A percentile compares a stretch with the other conserved stretches of the same genome.
These are phyloP conservation scores for Omphalotus olearius DNA, from an alignment of 1,284 basidiomycete genomes.

Conservation along the genomic window DNA sequence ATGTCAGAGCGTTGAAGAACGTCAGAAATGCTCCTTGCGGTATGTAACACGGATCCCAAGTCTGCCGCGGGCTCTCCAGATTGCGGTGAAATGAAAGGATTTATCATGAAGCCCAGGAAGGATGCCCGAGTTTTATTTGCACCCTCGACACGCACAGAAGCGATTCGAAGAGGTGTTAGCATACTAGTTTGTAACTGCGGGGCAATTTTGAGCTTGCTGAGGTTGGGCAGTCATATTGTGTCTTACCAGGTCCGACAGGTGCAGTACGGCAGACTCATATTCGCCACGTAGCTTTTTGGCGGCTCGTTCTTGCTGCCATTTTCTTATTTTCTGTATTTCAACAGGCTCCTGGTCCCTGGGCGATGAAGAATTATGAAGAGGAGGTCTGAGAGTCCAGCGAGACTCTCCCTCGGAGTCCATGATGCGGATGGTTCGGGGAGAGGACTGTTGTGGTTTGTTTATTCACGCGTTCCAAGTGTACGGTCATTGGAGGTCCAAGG, in stretches of 20 bases:
- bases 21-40: constrained; percentile 62
- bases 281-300: constrained; percentile 67
- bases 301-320: constrained; percentile 56
- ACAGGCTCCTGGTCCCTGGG: constrained; percentile 53
- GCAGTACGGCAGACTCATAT: constrained; percentile 68
- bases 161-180: constrained; percentile 54
- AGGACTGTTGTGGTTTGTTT: constrained; percentile 48
- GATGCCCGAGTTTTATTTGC: constrained; percentile 69
- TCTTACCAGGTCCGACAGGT: constrained; percentile 70
- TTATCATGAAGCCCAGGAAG: constrained; percentile 78
- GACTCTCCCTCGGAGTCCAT: constrained; percentile 10
- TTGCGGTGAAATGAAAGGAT: constrained; percentile 45
- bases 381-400: constrained; percentile 34
- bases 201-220: not conserved
- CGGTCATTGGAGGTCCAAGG: not conserved
- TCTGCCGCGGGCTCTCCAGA: constrained; percentile 16
- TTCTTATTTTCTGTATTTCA: constrained; percentile 48
- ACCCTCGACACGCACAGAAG: constrained; percentile 79
- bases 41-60: constrained; percentile 64
- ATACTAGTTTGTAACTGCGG: constrained; percentile 64
- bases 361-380: constrained; percentile 48
- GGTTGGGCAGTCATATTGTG: not conserved
- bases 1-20: constrained; percentile 70
- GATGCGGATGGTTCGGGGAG: not conserved
- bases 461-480: constrained; percentile 30